These are phyloP conservation scores for Casuarina glauca DNA, from an alignment of 306 rosid species.

Conservation along the genomic window DNA sequence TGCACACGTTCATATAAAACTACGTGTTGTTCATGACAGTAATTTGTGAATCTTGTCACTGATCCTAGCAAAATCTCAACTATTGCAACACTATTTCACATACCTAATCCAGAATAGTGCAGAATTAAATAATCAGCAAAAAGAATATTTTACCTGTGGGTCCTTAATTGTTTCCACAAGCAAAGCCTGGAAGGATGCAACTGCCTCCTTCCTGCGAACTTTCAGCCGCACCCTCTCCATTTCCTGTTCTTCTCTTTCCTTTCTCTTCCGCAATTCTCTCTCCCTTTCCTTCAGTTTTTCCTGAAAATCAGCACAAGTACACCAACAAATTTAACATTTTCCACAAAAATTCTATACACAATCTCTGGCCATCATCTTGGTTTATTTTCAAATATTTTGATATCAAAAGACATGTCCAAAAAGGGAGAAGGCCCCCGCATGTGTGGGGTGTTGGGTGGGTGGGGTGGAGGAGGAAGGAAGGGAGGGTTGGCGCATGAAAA, in stretches of 20 bases:
- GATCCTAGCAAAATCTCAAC: neutral
- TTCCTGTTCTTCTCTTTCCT: conserved; percentile 99
- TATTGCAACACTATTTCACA: neutral
- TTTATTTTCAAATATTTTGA: neutral
- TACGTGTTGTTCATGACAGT: neutral
- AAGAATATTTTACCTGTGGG: conserved; percentile 61
- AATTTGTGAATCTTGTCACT: neutral
- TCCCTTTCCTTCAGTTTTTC: conserved; percentile 94
- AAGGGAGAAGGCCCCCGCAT: neutral
- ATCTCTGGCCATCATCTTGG: neutral
- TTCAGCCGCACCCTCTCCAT: conserved; percentile 84
- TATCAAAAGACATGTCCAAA: neutral
- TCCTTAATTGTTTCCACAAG: conserved; percentile 94
- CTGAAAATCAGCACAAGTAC: conserved; percentile 44
- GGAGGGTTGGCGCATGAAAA: neutral
- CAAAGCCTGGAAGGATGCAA: conserved; percentile 84
- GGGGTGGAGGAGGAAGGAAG: no score
- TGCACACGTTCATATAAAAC: neutral
- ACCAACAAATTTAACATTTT: conserved; percentile 11
- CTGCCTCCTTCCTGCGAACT: conserved; percentile 89
- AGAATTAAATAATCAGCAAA: conserved; percentile 2
- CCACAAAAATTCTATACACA: conserved; percentile 6
- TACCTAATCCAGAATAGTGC: neutral
- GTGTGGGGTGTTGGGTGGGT: no score
- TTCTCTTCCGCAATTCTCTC: conserved; percentile 84